Base-by-base conservation (phyloP, 1,139 yeast genomes). In the Diutina ranongensis region DNA sequence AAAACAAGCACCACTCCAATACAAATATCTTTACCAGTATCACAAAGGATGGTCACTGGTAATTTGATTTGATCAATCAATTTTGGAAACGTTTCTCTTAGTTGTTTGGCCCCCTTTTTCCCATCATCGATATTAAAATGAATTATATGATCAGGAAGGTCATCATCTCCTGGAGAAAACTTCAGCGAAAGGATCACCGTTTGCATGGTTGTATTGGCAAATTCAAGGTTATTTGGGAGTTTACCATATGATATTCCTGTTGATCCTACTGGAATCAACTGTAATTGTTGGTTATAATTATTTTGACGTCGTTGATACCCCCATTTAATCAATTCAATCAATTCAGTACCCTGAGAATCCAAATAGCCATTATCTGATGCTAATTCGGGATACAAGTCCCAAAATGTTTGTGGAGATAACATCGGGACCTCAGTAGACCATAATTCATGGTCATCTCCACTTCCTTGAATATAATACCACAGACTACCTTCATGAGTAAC, bases 371-470 rank as follows among this genome's bases (percentile, higher is more conserved):
- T 38, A 4, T 22, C 32, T 4, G n/a, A 7, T 2, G 8, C 18
- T 7, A 38, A 16, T 25, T 38, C 42, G 4, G 42, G 42, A 13
- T 22, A 22, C 9, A 38, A 15, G 20, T 38, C 42, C 42, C 42
- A 38, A 38, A 38, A 38, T 2, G 25, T 21, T 13, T n/a, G 31
- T n/a, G 42, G 42, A 18, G 28, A 25, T 3, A 38, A 9, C 2
- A 22, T 15, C 4, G 42, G 42, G 2, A 38, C 69, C 4, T 64
- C 57, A 0, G 71, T 60, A 0, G 88, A 79, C 97, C 96, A 88
- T 22, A 82, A 65, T 55, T 88, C 96, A 57, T 88, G 95, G 55
- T 88, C 96, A 60, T 88, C 97, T 0, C 94, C 96, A 0, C 95
- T 88, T 1, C 96, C 96, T 60, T 86, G 96, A 1, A 87, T 82